Base-by-base conservation (phyloP, 2,329 filamentous ascomycete genomes). In the Beauveria varroae region DNA sequence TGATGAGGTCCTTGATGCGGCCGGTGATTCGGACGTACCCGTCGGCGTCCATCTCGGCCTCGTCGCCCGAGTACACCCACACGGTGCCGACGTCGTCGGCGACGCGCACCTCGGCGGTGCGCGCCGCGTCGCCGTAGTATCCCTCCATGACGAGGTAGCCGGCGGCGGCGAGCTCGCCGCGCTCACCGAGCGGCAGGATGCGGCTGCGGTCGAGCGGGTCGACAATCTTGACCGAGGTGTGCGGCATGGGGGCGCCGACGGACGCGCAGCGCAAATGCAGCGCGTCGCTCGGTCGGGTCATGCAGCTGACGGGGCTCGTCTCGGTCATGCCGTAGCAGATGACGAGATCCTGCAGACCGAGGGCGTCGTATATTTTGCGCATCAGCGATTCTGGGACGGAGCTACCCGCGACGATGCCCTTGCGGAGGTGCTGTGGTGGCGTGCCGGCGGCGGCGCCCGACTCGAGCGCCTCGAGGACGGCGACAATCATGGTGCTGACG, bases 311-410 rank as follows among this genome's bases (percentile, higher is more conserved):
- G 46, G 89, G 89, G 54, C 81, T 83, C 1, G 93, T 97, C 75
- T 97, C 93, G 1, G 93, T 97, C 92, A 96, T 96, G 64, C 93
- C 93, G 73, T 97, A 98, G 78, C 93, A 96, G 65, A 96, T 97
- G 0, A 93, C 93, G 24, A 98, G 76, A 61, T 96, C 89, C 0
- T 81, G 84, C 20, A 98, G 77, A 54, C 95, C 95, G 9, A 98
- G 79, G 1, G 78, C 81, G 26, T 81, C 80, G 72, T 93, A 89
- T 7, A 98, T 76, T 63, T 84, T 85, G 20, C 82, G 80, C 90
- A 96, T 96, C 30, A 97, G 79, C 58, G 90, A 83, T 22, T 88
- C 85, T 0, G 95, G 93, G 1, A 98, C 88, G n/a, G 86, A 89
- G 60, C 85, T 89, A 0, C 95, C 95, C 0, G 93, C 91, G 12